A percentile compares a stretch with the other conserved stretches of the same genome.
These are phyloP conservation scores for Piper longum DNA, from an alignment of 164 flowering plant species.

Conservation along the genomic window DNA sequence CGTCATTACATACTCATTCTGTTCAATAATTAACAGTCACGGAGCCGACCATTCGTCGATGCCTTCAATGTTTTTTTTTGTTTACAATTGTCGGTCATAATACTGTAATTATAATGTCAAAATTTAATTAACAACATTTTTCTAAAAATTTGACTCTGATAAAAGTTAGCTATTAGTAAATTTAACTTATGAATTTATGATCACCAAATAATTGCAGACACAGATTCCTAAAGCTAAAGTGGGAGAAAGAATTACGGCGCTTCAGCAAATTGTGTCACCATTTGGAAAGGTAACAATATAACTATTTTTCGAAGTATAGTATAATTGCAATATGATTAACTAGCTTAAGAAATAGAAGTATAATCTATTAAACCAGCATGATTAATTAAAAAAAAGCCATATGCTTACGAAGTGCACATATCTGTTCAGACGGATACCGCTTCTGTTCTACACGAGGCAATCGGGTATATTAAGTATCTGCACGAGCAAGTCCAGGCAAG, in stretches of 20 bases:
- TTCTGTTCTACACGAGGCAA: slow-evolving; percentile 54
- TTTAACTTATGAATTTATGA: background rate
- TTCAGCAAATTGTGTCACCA: slow-evolving; percentile 76
- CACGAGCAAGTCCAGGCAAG: slow-evolving; percentile 65
- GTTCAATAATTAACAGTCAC: too few species aligned
- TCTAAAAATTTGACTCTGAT: too few species aligned
- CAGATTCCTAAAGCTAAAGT: slow-evolving; percentile 54
- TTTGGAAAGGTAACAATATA: slow-evolving; percentile 50
- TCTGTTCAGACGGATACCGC: slow-evolving; percentile 14
- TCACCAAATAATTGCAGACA: slow-evolving; percentile 17
- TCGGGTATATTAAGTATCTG: slow-evolving; percentile 41
- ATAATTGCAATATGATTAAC: too few species aligned
- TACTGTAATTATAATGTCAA: too few species aligned
- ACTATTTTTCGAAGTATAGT: background rate
- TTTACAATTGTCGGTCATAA: too few species aligned
- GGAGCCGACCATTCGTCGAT: too few species aligned
- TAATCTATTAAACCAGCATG: too few species aligned
- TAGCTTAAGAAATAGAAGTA: background rate
- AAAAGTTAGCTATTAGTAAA: too few species aligned
- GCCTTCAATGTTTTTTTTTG: too few species aligned
- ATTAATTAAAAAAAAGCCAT: too few species aligned
- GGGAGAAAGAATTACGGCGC: slow-evolving; percentile 46
- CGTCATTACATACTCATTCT: too few species aligned
- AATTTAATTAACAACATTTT: too few species aligned
- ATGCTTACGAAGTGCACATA: background rate